Evolutionary conservation across 768 basidiomycete genomes (phyloP).

Genomic region (Tricholomella constricta): DNA sequence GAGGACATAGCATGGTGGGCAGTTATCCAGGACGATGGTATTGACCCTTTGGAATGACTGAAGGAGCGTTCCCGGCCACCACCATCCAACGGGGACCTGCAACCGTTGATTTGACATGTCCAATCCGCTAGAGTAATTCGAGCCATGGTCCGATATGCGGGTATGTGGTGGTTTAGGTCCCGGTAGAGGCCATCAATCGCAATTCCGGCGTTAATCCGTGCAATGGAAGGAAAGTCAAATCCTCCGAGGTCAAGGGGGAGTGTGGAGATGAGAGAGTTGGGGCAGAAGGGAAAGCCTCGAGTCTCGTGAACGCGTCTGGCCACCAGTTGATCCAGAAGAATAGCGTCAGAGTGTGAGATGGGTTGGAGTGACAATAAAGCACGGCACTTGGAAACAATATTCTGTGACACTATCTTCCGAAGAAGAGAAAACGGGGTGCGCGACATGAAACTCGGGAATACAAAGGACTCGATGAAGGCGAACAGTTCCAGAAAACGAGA

Average conservation of each 20-base stretch:
- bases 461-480: constrained; percentile 21
- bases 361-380: constrained; percentile 25
- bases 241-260: constrained; percentile 16
- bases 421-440: constrained; percentile 22
- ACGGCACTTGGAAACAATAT: constrained; percentile 16
- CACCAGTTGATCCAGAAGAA: constrained; percentile 16
- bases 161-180: constrained; percentile 28
- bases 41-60: not conserved
- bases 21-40: constrained; percentile 17
- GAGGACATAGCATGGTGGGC: constrained; percentile 10
- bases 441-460: constrained; percentile 18
- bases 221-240: constrained; percentile 24
- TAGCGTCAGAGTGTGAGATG: constrained; percentile 15
- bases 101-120: constrained; percentile 14
- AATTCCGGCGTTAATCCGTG: constrained; percentile 18
- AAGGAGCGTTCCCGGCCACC: not conserved
- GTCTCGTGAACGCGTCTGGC: constrained; percentile 16
- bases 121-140: constrained; percentile 19
- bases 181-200: constrained; percentile 20
- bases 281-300: constrained; percentile 25
- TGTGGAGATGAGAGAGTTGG: not conserved
- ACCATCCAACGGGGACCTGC: constrained; percentile 6
- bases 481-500: constrained; percentile 11
- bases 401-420: constrained; percentile 21
- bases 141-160: constrained; percentile 15